Conservation (phyloP, 495 filamentous ascomycete genomes). For the Delitschia confertaspora region DNA sequence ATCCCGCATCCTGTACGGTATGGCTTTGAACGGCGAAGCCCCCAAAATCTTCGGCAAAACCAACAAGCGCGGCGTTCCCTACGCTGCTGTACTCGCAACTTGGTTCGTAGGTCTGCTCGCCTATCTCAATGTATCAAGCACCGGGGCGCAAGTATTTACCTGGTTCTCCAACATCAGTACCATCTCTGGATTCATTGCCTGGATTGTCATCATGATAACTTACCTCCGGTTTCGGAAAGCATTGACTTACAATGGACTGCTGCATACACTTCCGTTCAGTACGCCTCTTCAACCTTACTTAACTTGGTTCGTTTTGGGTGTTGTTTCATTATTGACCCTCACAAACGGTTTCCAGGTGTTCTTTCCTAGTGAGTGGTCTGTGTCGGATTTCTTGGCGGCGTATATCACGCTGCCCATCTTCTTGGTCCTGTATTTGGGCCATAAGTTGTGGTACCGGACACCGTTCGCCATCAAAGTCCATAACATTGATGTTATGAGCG, state of each 20-base stretch:
- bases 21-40: slow-evolving; percentile 19
- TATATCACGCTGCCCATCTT: slow-evolving; percentile 33
- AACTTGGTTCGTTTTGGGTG: slow-evolving; percentile 7
- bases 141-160: slow-evolving; percentile 21
- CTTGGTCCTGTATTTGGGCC: slow-evolving; percentile 30
- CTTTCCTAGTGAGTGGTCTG: slow-evolving; percentile 31
- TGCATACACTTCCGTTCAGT: slow-evolving; percentile 13
- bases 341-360: slow-evolving; percentile 36
- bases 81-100: slow-evolving; percentile 19
- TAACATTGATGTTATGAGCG: slow-evolving; percentile 27
- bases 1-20: slow-evolving; percentile 22
- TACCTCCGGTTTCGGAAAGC: slow-evolving; percentile 42
- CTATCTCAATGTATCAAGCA: slow-evolving; percentile 18
- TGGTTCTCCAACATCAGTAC: slow-evolving; percentile 31
- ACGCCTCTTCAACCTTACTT: slow-evolving; percentile 28
- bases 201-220: slow-evolving; percentile 31
- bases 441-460: slow-evolving; percentile 27
- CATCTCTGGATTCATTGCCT: slow-evolving; percentile 33
- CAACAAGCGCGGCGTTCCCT: slow-evolving; percentile 22
- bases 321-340: slow-evolving; percentile 23
- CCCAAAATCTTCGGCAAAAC: slow-evolving; percentile 21
- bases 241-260: slow-evolving; percentile 35
- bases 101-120: slow-evolving; percentile 19
- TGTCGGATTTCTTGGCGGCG: slow-evolving; percentile 26
- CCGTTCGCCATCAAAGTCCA: slow-evolving; percentile 10